These are phyloP conservation scores for Pythium sukuiense DNA, from an alignment of 352 stramenopile genomes.

Conservation along the genomic window DNA sequence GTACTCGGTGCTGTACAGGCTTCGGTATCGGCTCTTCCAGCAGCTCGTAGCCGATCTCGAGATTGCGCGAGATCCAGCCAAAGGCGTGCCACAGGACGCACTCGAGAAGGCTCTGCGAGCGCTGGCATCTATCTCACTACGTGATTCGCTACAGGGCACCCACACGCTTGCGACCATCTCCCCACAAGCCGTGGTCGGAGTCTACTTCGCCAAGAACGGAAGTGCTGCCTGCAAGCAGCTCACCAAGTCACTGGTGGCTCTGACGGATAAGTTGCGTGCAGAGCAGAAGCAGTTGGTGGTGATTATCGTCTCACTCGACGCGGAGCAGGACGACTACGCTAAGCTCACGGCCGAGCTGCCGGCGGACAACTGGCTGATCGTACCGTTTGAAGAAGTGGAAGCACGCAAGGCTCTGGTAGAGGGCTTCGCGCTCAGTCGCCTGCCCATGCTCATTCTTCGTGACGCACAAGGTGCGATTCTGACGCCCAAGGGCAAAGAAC, in stretches of 20 bases:
- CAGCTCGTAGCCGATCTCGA: slow-evolving; percentile 58
- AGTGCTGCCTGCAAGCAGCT: slow-evolving; percentile 53
- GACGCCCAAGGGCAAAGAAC: slow-evolving; percentile 67
- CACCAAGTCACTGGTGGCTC: slow-evolving; percentile 43
- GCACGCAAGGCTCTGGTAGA: slow-evolving; percentile 69
- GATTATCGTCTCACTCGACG: slow-evolving; percentile 79
- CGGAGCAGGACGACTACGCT: slow-evolving; percentile 57
- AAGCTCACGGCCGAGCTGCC: slow-evolving; percentile 57
- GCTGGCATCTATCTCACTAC: slow-evolving; percentile 59
- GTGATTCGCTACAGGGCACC: slow-evolving; percentile 76
- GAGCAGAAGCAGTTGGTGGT: slow-evolving; percentile 55
- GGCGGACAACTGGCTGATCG: slow-evolving; percentile 58
- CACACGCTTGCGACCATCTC: slow-evolving; percentile 55
- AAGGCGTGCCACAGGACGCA: slow-evolving; percentile 42
- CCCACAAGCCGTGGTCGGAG: slow-evolving; percentile 57
- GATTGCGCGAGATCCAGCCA: slow-evolving; percentile 52
- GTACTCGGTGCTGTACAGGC: slow-evolving; percentile 62
- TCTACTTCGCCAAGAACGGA: slow-evolving; percentile 68
- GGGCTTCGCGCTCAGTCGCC: slow-evolving; percentile 53
- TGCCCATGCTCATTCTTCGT: slow-evolving; percentile 67
- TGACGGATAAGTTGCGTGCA: slow-evolving; percentile 49
- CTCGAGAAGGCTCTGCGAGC: slow-evolving; percentile 59
- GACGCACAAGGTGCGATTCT: slow-evolving; percentile 54
- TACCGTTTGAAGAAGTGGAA: slow-evolving; percentile 74
- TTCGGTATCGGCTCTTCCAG: slow-evolving; percentile 68